Evolutionary conservation across 495 filamentous ascomycete species (phyloP).

Genomic region (Aspergillus kassunensis): DNA sequence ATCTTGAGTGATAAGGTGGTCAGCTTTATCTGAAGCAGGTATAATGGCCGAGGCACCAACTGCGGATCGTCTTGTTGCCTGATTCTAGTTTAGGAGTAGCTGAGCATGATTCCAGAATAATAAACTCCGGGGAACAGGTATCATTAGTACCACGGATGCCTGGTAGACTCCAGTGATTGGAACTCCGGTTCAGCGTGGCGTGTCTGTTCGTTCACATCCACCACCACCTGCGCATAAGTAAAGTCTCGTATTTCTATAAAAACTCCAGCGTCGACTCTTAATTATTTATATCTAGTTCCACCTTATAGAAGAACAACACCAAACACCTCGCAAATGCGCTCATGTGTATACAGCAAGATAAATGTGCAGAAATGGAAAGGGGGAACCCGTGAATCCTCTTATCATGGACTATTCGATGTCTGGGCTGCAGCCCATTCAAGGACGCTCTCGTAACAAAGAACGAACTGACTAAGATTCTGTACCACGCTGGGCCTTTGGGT

Average conservation of each 20-base stretch:
- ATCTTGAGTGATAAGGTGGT: no score
- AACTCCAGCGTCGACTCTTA: background rate
- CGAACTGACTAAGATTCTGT: conserved; percentile 89
- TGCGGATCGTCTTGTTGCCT: background rate
- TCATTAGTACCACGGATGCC: background rate
- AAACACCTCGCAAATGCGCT: conserved; percentile 19
- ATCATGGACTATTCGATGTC: conserved; percentile 16
- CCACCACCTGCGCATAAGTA: no score
- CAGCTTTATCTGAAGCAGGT: background rate
- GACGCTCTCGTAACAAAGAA: conserved; percentile 93
- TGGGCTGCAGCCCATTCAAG: conserved; percentile 76
- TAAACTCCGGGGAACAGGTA: background rate
- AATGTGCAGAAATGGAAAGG: background rate
- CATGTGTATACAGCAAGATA: conserved; percentile 8
- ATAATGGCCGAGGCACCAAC: background rate
- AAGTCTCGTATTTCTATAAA: background rate
- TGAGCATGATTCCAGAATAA: no score
- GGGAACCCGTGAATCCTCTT: background rate
- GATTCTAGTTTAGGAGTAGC: background rate
- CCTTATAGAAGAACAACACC: background rate
- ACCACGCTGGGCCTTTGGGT: conserved; percentile 92
- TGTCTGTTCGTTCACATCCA: no score
- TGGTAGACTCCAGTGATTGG: background rate
- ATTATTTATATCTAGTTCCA: background rate
- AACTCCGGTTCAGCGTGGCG: no score